Base-by-base conservation (phyloP, 1,284 basidiomycete species). In the Moniliophthora roreri region DNA sequence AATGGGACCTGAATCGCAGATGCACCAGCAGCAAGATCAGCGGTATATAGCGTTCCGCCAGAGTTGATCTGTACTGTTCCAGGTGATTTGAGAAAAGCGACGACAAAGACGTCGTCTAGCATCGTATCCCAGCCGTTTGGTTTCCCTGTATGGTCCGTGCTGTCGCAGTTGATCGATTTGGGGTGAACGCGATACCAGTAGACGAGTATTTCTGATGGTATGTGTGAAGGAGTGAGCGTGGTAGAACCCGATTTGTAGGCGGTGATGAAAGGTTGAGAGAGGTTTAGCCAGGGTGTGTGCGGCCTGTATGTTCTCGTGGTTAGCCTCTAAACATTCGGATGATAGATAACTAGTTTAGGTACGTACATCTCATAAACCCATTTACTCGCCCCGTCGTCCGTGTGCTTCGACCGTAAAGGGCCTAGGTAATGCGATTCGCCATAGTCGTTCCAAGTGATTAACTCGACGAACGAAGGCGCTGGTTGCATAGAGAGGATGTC, bases 401-500 rank as follows among this genome's bases (percentile, higher is more conserved):
- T 57, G 49, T 64, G 63, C 34, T 37, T 55, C 50, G 59, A 60
- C 37, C 53, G 57, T 15, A 63, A 45, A 2, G 62, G 62, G 3
- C 60, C 62, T 2, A 62, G 54, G 51, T 64, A 64, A 39, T 62
- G 61, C 13, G 58, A 59, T 50, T 64, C 62, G 18, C 62, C 62
- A 20, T 62, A 61, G 49, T 67, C 66, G 42, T 67, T 66, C 66
- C 66, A 67, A 6, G 63, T 65, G 7, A 65, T 54, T 54, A 78
- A 70, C 66, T 78, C 74, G 16, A 77, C 70, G 48, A 77, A 67
- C 52, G 67, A 67, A 60, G 60, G 74, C 24, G 65, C 7, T 32
- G 28, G 28, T 32, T 32, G 58, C 16, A 67, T 56, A 10, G 62
- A 57, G n/a, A 67, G 57, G 52, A 69, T 62, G 46, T 71, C 63